Evolutionary conservation across 2,329 filamentous ascomycete species (phyloP).

Genomic region (Diplocarpon rosae): DNA sequence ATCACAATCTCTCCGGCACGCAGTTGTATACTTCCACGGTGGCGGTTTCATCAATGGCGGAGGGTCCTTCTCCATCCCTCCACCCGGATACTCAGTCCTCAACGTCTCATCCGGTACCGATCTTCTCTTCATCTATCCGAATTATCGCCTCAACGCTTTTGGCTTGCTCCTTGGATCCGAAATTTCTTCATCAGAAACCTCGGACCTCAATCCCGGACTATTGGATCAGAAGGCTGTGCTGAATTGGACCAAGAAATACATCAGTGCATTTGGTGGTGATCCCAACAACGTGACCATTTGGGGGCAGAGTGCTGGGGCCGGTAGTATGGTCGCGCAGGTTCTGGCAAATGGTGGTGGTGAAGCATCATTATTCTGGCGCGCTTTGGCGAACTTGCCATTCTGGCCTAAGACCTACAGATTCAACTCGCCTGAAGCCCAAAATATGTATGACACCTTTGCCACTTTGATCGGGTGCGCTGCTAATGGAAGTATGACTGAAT

Average conservation of each 20-base stretch:
- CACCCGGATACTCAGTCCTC: slow-evolving; percentile 45
- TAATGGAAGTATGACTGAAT: too few species aligned
- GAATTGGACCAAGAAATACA: slow-evolving; percentile 48
- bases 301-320: slow-evolving; percentile 47
- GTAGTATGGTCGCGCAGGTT: slow-evolving; percentile 40
- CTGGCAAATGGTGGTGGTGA: slow-evolving; percentile 35
- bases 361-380: slow-evolving; percentile 37
- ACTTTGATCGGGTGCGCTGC: too few species aligned
- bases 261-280: slow-evolving; percentile 48
- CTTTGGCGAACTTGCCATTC: slow-evolving; percentile 41
- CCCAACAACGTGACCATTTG: slow-evolving; percentile 44
- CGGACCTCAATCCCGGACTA: slow-evolving; percentile 50
- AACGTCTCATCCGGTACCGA: slow-evolving; percentile 38
- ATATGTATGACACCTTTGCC: too few species aligned
- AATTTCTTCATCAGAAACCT: slow-evolving; percentile 38
- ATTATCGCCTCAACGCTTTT: slow-evolving; percentile 36
- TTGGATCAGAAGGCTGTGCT: slow-evolving; percentile 48
- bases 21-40: slow-evolving; percentile 50
- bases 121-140: slow-evolving; percentile 48
- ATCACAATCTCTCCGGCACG: slow-evolving; percentile 37
- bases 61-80: slow-evolving; percentile 43
- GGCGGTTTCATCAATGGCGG: slow-evolving; percentile 49
- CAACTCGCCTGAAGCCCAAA: too few species aligned
- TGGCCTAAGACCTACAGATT: slow-evolving; percentile 42
- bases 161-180: too few species aligned